These are phyloP conservation scores for Vigna nakashimae DNA, from an alignment of 306 rosid genomes.

Conservation along the genomic window DNA sequence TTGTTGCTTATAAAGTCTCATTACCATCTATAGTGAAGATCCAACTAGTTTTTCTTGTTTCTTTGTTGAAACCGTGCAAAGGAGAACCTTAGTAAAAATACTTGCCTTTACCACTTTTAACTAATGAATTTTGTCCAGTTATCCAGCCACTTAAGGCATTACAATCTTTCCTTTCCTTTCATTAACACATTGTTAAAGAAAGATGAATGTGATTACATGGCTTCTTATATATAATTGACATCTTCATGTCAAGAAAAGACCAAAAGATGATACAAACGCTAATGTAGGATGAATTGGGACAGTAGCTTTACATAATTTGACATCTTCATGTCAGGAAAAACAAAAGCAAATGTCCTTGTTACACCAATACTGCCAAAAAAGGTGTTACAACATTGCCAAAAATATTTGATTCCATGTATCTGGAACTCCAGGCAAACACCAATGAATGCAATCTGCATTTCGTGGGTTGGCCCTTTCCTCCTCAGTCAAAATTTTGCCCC, in stretches of 20 bases:
- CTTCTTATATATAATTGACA: conserved; percentile 29
- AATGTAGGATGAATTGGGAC: conserved; percentile 27
- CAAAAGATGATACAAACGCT: conserved; percentile 11
- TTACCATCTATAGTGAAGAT: too few relatives aligned
- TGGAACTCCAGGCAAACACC: conserved; percentile 97
- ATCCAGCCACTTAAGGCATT: too few relatives aligned
- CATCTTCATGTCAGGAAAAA: conserved; percentile 45
- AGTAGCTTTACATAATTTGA: conserved; percentile 42
- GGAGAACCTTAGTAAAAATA: too few relatives aligned
- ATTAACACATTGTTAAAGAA: too few relatives aligned
- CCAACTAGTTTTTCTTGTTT: too few relatives aligned
- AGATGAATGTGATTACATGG: too few relatives aligned
- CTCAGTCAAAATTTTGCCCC: conserved; percentile 64
- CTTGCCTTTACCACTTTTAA: too few relatives aligned
- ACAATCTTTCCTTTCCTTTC: too few relatives aligned
- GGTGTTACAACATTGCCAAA: conserved; percentile 72
- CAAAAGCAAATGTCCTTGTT: conserved; percentile 16
- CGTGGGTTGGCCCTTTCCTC: conserved; percentile 69
- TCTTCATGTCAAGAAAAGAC: conserved; percentile 40
- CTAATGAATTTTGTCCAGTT: too few relatives aligned
- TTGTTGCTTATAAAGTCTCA: too few relatives aligned
- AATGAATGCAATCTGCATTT: conserved; percentile 93
- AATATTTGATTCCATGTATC: conserved; percentile 94
- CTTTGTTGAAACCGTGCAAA: too few relatives aligned
- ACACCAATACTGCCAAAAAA: conserved; percentile 63